phyloP scores from a whole-genome alignment of 2,329 filamentous ascomycete species.

The Aspergillus oerlinghausenensis region DNA sequence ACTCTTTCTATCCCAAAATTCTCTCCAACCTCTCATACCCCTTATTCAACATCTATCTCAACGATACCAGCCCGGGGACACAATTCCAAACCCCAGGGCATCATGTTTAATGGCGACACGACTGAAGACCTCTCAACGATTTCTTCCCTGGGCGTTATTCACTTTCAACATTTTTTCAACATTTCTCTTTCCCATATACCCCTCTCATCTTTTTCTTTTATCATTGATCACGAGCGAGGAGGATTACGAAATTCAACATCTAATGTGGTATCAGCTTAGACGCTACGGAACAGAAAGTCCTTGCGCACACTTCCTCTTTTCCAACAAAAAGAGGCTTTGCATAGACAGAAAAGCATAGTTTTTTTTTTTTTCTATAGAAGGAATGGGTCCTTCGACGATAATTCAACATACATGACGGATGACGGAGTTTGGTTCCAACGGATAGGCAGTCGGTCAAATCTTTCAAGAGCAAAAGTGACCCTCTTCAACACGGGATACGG shows the following conservation, averaged over 20 bases:
- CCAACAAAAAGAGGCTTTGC: not conserved
- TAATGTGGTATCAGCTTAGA: not conserved
- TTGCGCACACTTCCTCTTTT: not conserved
- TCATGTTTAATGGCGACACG: conserved; percentile 36
- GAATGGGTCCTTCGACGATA: not conserved
- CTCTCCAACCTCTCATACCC: conserved; percentile 16
- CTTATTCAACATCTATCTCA: conserved; percentile 39
- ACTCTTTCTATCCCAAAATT: conserved; percentile 10
- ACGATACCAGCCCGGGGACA: conserved; percentile 25
- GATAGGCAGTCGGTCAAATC: conserved; percentile 1
- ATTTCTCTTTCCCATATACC: conserved; percentile 31
- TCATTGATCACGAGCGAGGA: conserved; percentile 15
- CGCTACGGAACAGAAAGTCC: conserved; percentile 4
- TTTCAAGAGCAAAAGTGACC: conserved; percentile 14
- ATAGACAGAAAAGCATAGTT: conserved; percentile 18
- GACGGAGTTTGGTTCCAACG: conserved; percentile 20
- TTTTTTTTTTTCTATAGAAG: conserved; percentile 2
- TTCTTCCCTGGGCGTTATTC: conserved; percentile 36
- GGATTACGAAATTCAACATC: conserved; percentile 2
- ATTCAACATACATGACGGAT: conserved; percentile 17
- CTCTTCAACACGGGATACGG: conserved; percentile 27
- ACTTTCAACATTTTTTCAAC: conserved; percentile 33
- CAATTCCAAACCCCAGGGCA: conserved; percentile 5
- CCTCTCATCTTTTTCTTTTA: conserved; percentile 24
- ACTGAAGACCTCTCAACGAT: conserved; percentile 41